A percentile compares a stretch with the other conserved stretches of the same genome.
Evolutionary conservation across 2,329 filamentous ascomycete genomes (phyloP).

Genomic region (Chalara sp.): DNA sequence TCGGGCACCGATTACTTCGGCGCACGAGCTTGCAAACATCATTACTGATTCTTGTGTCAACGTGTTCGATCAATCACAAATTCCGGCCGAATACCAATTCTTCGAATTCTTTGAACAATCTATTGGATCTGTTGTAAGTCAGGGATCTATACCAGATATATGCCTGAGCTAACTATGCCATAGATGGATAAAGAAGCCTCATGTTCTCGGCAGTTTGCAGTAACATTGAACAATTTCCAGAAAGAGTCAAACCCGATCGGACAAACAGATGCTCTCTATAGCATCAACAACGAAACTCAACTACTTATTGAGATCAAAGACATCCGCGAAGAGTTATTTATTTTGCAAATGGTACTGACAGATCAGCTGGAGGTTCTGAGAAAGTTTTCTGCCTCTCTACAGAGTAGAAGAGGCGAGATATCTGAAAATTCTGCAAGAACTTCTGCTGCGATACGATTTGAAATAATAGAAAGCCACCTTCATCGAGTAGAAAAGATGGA

Average conservation of each 20-base stretch:
- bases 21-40: not conserved
- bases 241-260: not conserved
- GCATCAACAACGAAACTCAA: slow-evolving; percentile 2
- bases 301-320: slow-evolving; percentile 6
- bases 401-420: not conserved
- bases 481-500: slow-evolving; percentile 1
- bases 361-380: not conserved
- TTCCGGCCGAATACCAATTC: slow-evolving; percentile 1
- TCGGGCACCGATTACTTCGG: not conserved
- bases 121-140: not conserved
- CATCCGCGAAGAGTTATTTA: slow-evolving; percentile 5
- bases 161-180: not conserved
- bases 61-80: slow-evolving; percentile 1
- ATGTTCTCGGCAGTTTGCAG: not conserved
- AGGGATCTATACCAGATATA: not conserved
- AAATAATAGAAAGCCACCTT: not conserved
- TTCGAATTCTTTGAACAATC: slow-evolving; percentile 2
- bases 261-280: not conserved
- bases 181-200: not conserved
- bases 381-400: not conserved
- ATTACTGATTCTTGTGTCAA: slow-evolving; percentile 1
- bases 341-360: slow-evolving; percentile 1
- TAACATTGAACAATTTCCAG: not conserved
- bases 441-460: not conserved
- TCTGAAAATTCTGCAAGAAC: not conserved